These are phyloP conservation scores for Globisporangium lucens DNA, from an alignment of 352 stramenopile genomes.

Conservation along the genomic window DNA sequence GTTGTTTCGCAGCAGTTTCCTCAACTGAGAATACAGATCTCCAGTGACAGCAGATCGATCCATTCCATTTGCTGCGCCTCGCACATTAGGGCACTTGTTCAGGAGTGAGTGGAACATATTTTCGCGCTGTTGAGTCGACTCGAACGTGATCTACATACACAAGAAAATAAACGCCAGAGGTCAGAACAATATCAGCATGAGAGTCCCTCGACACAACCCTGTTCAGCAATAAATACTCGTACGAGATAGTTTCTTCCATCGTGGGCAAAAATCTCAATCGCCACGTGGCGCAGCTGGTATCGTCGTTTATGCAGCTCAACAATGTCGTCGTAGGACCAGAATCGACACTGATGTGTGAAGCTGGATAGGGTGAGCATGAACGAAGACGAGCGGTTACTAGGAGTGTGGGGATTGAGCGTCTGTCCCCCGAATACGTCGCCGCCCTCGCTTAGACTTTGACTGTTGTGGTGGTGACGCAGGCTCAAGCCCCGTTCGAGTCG, in stretches of 20 bases:
- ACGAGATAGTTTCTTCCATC: conserved; percentile 78
- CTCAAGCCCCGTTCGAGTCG: conserved; percentile 54
- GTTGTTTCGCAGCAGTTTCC: conserved; percentile 65
- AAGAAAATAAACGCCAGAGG: not conserved
- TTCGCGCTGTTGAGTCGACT: conserved; percentile 57
- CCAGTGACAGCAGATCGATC: conserved; percentile 39
- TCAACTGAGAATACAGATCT: conserved; percentile 66
- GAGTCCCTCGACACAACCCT: no score
- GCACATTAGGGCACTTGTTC: conserved; percentile 67
- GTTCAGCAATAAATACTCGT: conserved; percentile 4
- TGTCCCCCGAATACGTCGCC: not conserved
- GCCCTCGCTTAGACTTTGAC: conserved; percentile 8
- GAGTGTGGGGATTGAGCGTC: not conserved
- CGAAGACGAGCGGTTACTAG: not conserved
- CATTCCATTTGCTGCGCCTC: conserved; percentile 58
- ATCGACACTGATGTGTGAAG: conserved; percentile 62
- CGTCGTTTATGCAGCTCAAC: conserved; percentile 72
- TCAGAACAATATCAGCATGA: not conserved
- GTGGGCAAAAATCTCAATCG: conserved; percentile 70
- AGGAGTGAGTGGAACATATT: conserved; percentile 74
- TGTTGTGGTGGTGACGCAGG: conserved; percentile 21
- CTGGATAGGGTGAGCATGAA: conserved; percentile 26
- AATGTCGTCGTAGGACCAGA: conserved; percentile 72
- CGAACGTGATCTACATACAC: conserved; percentile 53
- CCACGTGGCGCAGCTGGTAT: conserved; percentile 71